Base-by-base conservation (phyloP, 1,139 yeast species). In the Sugiyamaella pinicola region DNA sequence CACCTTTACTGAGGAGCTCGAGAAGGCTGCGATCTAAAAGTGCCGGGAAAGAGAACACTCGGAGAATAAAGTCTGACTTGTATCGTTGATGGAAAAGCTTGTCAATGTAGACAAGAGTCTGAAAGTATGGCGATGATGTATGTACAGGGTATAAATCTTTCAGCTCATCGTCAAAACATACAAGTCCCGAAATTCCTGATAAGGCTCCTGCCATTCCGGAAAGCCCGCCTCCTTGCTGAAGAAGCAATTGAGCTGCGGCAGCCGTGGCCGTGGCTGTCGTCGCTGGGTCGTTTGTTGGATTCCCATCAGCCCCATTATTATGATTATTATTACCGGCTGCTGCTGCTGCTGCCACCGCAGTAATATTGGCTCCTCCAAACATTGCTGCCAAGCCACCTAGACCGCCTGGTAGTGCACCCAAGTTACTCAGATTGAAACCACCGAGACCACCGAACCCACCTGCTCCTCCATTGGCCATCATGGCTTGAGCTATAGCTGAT, bases 11-110 rank as follows among this genome's bases (percentile, higher is more conserved):
- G 48, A 91, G 77, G 38, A 90, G 69, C 1, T 86, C 83, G 42
- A 90, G 74, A 61, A 91, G 85, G 28, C 82, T 79, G 65, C 85
- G 86, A 68, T 91, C 97, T 59, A 91, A 73, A 47, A 91, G 72
- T 0, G 97, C 97, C 3, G 98, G 98, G 70, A 91, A 90, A 9
- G 96, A 93, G 75, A 91, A 91, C 19, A 91, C 86, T 46, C 97
- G 74, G 40, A 91, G 73, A 35, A 91, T 87, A 64, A 89, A 91
- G 67, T 90, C 96, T 1, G 90, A 81, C 69, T 87, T 86, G 69
- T 85, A 81, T 58, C 93, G 77, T 68, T 90, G 97, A 51, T 64
- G 67, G 68, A 87, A 87, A 46, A 91, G 74, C 68, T 88, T 88
- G 65, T 88, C 93, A 69, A 91, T 76, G 66, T 88, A 89, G 18